Conservation (phyloP, 305 asterid genomes). For the Fraxinus baroniana region DNA sequence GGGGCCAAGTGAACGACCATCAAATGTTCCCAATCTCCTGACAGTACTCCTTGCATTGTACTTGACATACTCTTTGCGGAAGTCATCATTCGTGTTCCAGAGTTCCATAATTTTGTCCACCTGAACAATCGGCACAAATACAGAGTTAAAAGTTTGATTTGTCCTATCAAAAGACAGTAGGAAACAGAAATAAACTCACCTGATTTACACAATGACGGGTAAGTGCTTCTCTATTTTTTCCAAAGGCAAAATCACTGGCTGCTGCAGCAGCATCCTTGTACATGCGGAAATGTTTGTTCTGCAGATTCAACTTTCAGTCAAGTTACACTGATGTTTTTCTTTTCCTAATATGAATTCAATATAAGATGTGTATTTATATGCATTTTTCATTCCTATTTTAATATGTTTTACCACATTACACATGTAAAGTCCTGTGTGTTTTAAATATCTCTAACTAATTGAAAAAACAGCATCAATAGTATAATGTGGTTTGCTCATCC, state of each 20-base stretch:
- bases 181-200: conserved; percentile 29
- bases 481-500: neutral
- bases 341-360: neutral
- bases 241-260: conserved; percentile 46
- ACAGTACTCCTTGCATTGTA: conserved; percentile 43
- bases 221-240: conserved; percentile 40
- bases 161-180: conserved; percentile 3
- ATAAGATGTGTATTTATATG: neutral
- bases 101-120: conserved; percentile 50
- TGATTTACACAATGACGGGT: conserved; percentile 44
- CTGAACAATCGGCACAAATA: conserved; percentile 24
- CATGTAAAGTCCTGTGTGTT: neutral
- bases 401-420: conserved; percentile 4
- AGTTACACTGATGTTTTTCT: neutral
- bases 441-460: neutral
- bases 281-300: conserved; percentile 63
- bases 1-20: conserved; percentile 61
- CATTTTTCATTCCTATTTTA: neutral
- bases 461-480: neutral
- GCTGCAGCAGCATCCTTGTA: conserved; percentile 61
- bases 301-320: conserved; percentile 36
- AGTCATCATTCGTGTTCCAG: conserved; percentile 46
- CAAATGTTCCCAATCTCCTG: conserved; percentile 58
- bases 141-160: neutral
- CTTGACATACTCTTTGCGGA: conserved; percentile 46